Evolutionary conservation across 805 yeast species (phyloP).

Genomic region (Lachancea meyersii): DNA sequence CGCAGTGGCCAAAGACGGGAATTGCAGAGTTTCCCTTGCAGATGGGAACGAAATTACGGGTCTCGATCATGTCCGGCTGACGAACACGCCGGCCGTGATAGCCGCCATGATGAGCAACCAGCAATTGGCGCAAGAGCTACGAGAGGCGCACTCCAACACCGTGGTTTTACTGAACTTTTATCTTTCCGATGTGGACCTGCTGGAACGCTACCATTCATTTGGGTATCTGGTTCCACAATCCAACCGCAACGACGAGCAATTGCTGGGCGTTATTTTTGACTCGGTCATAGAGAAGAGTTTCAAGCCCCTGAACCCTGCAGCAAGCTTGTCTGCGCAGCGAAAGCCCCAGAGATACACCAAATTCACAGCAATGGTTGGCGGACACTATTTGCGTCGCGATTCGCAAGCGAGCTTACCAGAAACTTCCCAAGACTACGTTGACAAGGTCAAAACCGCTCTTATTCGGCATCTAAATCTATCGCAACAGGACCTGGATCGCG

Average conservation of each 20-base stretch:
- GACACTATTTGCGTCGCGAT: constrained; percentile 47
- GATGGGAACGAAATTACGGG: constrained; percentile 8
- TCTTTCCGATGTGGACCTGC: constrained; percentile 40
- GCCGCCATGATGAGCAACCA: constrained; percentile 28
- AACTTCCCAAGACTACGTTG: constrained; percentile 15
- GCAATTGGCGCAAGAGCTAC: constrained; percentile 19
- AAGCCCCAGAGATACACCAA: constrained; percentile 46
- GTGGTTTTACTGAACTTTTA: constrained; percentile 68
- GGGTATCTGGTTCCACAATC: constrained; percentile 76
- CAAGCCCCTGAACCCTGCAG: constrained; percentile 22
- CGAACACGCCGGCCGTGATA: constrained; percentile 44
- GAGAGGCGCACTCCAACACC: constrained; percentile 32
- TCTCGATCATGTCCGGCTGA: constrained; percentile 55
- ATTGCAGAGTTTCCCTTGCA: constrained; percentile 14
- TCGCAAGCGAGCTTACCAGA: constrained; percentile 15
- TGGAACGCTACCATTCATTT: constrained; percentile 56
- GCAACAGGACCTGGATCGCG: constrained; percentile 25
- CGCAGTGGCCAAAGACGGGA: constrained; percentile 13
- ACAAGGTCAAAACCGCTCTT: constrained; percentile 36
- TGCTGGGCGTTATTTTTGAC: constrained; percentile 87
- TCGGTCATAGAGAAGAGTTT: constrained; percentile 69
- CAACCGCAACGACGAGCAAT: constrained; percentile 42
- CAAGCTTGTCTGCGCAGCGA: neutral
- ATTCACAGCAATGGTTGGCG: constrained; percentile 88
- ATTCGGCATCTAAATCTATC: constrained; percentile 35